phyloP scores from a whole-genome alignment of 2,329 filamentous ascomycete species.

The Aspergillus quadrilineatus region DNA sequence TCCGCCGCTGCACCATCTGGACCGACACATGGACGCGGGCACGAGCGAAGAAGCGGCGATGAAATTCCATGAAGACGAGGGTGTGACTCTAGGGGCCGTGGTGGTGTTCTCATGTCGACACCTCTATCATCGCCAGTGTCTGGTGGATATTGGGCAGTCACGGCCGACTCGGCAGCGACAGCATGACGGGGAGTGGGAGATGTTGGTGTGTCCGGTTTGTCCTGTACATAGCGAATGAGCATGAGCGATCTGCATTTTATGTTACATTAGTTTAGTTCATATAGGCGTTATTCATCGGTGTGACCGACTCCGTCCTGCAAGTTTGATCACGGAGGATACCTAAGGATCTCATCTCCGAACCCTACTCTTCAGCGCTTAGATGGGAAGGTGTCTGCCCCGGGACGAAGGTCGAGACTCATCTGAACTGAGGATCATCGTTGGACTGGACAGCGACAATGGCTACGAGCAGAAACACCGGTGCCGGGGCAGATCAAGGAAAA shows the following conservation, averaged over 20 bases:
- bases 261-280: constrained; percentile 5
- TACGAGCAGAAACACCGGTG: background rate
- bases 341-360: background rate
- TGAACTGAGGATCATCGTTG: background rate
- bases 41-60: constrained; percentile 7
- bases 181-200: constrained; percentile 25
- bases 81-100: constrained; percentile 27
- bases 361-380: background rate
- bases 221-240: constrained; percentile 38
- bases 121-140: constrained; percentile 48
- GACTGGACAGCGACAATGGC: background rate
- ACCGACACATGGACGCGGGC: constrained; percentile 19
- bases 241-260: constrained; percentile 16
- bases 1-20: constrained; percentile 17
- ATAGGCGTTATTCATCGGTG: background rate
- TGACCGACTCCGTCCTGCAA: background rate
- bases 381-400: background rate
- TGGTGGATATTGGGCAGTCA: constrained; percentile 32
- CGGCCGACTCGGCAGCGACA: constrained; percentile 13
- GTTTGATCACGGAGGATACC: background rate
- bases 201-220: constrained; percentile 30
- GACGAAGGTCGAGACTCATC: background rate
- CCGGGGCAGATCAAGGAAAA: background rate
- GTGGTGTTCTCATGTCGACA: constrained; percentile 52
- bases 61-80: constrained; percentile 8